A percentile compares a stretch with the other conserved stretches of the same genome.
Conservation (phyloP, 371 early-diverging fungal genomes). For the Actinomortierella ambigua region DNA sequence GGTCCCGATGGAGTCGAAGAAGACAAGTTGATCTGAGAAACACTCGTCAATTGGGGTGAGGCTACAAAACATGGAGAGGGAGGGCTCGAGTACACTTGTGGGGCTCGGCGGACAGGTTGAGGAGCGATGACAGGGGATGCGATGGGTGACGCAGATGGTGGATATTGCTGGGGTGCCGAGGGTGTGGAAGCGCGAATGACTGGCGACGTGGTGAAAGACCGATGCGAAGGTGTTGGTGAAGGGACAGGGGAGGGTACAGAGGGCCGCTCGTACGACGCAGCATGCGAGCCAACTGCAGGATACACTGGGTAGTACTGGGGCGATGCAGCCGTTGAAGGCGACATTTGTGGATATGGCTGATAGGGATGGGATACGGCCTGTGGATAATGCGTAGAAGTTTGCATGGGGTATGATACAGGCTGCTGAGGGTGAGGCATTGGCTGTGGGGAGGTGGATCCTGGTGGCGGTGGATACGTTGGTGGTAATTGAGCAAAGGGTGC, state of each 20-base stretch:
- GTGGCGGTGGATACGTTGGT: too few species aligned
- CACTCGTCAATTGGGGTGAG: background rate
- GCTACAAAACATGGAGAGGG: background rate
- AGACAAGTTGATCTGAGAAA: background rate
- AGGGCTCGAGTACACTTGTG: background rate
- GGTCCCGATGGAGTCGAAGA: background rate
- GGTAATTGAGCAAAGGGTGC: too few species aligned
- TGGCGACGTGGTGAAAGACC: background rate
- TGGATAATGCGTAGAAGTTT: too few species aligned
- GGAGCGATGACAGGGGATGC: too few species aligned
- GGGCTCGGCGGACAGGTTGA: background rate
- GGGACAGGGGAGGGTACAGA: background rate
- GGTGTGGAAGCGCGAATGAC: background rate
- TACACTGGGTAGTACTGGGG: too few species aligned
- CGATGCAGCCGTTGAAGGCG: too few species aligned
- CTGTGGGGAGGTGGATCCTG: too few species aligned
- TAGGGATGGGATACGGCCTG: too few species aligned
- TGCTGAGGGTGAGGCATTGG: too few species aligned
- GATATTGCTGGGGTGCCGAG: background rate
- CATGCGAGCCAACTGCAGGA: too few species aligned
- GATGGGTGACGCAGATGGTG: background rate
- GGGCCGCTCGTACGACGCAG: background rate
- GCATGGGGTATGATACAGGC: too few species aligned
- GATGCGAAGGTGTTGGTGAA: background rate
- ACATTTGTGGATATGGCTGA: too few species aligned